Evolutionary conservation across 352 stramenopile genomes (phyloP).

Genomic region (Globisporangium rhizosaccharum): DNA sequence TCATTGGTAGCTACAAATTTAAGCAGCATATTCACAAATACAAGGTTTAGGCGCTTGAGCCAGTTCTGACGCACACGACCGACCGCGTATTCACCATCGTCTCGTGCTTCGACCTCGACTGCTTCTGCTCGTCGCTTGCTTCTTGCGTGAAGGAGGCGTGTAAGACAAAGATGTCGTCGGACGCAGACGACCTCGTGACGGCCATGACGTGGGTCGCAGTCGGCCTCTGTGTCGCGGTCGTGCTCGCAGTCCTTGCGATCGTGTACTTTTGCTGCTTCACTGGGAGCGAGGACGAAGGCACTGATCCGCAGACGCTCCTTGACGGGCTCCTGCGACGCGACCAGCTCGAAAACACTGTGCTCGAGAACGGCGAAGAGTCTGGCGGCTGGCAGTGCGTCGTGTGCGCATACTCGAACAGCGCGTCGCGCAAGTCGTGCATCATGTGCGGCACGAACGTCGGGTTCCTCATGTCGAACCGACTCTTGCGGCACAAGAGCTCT

Average conservation of each 20-base stretch:
- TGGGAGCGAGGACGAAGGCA: conserved; percentile 12
- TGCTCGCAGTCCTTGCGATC: conserved; percentile 22
- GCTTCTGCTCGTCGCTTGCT: too few species aligned
- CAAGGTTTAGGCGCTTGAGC: too few species aligned
- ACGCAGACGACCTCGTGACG: conserved; percentile 20
- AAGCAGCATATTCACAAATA: too few species aligned
- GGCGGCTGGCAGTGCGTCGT: conserved; percentile 67
- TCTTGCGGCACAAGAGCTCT: conserved; percentile 50
- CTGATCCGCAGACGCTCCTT: conserved; percentile 23
- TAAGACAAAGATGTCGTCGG: not conserved
- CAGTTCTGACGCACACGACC: too few species aligned
- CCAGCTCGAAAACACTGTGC: conserved; percentile 46
- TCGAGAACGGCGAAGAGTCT: conserved; percentile 40
- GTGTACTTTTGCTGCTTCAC: conserved; percentile 51
- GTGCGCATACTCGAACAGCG: conserved; percentile 50
- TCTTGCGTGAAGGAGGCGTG: too few species aligned
- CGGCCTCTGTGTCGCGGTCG: conserved; percentile 22
- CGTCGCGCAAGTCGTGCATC: conserved; percentile 37
- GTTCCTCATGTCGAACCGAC: conserved; percentile 25
- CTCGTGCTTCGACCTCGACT: too few species aligned
- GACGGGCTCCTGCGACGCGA: conserved; percentile 59
- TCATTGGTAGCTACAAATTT: too few species aligned
- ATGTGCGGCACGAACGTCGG: conserved; percentile 51
- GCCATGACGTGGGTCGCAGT: conserved; percentile 35
- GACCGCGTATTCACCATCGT: too few species aligned